A percentile compares a stretch with the other conserved stretches of the same genome.
Conservation (phyloP, 2,329 filamentous ascomycete genomes). For the Claviceps purpurea region DNA sequence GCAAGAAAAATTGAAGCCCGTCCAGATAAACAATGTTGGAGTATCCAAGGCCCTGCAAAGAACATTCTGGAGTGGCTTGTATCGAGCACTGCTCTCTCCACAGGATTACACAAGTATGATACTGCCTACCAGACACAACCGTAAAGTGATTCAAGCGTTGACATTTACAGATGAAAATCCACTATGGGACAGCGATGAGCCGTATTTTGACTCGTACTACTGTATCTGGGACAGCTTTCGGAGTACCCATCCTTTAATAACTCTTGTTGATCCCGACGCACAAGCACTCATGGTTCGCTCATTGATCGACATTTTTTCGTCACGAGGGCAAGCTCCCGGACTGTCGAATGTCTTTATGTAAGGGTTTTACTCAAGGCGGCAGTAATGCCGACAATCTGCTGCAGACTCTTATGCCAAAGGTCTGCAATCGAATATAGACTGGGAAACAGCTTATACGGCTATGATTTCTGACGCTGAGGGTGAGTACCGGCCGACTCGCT, state of each 20-base stretch:
- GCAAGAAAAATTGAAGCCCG: conserved; percentile 46
- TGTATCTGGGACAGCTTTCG: conserved; percentile 65
- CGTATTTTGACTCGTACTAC: conserved; percentile 58
- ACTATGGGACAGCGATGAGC: conserved; percentile 55
- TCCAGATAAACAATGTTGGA: conserved; percentile 40
- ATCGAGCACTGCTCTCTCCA: conserved; percentile 54
- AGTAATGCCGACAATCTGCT: conserved; percentile 60
- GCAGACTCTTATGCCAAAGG: conserved; percentile 61
- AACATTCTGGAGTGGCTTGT: conserved; percentile 59
- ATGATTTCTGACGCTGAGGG: conserved; percentile 58
- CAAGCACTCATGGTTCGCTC: conserved; percentile 58
- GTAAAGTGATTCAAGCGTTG: background rate
- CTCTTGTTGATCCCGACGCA: conserved; percentile 52
- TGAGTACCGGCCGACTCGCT: conserved; percentile 10
- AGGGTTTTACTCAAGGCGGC: conserved; percentile 64
- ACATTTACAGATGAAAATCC: conserved; percentile 48
- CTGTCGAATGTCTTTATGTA: conserved; percentile 64
- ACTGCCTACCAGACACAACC: too few relatives aligned
- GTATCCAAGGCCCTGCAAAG: conserved; percentile 45
- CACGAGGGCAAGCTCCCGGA: conserved; percentile 59
- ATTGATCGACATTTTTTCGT: conserved; percentile 57
- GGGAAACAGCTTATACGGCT: conserved; percentile 59
- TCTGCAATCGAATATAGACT: conserved; percentile 49
- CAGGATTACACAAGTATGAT: conserved; percentile 50
- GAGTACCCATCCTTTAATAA: conserved; percentile 58